A percentile compares a stretch with the other conserved stretches of the same genome.
Conservation (phyloP, 768 basidiomycete species). For the Leccinum subtestaceum region DNA sequence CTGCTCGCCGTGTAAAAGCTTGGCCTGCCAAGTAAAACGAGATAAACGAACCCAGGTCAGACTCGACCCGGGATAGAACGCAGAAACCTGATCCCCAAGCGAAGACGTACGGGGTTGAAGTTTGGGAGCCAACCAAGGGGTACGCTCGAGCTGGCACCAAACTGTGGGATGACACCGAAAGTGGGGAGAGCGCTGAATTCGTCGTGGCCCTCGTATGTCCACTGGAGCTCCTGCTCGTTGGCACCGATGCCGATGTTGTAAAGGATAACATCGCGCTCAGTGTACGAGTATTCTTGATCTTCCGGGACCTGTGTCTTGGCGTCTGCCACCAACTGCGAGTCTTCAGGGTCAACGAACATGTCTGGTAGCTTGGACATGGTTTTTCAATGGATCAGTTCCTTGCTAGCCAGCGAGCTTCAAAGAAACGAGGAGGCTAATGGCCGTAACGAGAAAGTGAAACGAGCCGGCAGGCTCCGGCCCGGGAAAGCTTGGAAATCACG, state of each 20-base stretch:
- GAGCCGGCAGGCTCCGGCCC: no score
- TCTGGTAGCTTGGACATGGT: slow-evolving; percentile 41
- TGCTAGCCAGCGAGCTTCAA: neutral
- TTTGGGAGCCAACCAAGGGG: slow-evolving; percentile 89
- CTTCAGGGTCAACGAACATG: slow-evolving; percentile 72
- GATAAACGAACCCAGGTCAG: slow-evolving; percentile 1
- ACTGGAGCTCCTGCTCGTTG: slow-evolving; percentile 86
- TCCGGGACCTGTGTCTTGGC: slow-evolving; percentile 66
- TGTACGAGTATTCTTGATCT: slow-evolving; percentile 66
- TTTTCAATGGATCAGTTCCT: neutral
- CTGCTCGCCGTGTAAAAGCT: slow-evolving; percentile 97
- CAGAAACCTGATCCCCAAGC: neutral
- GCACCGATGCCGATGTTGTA: slow-evolving; percentile 97
- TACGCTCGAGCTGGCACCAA: slow-evolving; percentile 63
- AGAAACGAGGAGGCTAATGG: neutral
- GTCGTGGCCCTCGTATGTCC: slow-evolving; percentile 88
- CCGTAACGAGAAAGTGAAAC: no score
- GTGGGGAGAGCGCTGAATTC: slow-evolving; percentile 86
- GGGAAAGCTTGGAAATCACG: no score
- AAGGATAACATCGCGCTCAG: slow-evolving; percentile 87
- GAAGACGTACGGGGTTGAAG: slow-evolving; percentile 77
- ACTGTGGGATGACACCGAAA: slow-evolving; percentile 94
- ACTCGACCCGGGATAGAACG: neutral
- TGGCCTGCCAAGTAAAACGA: slow-evolving; percentile 53
- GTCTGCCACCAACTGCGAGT: slow-evolving; percentile 75